Evolutionary conservation across 2,329 filamentous ascomycete genomes (phyloP), one percentile per base, ranked within the genome.

Genomic region (Elsinoe fawcettii): DNA sequence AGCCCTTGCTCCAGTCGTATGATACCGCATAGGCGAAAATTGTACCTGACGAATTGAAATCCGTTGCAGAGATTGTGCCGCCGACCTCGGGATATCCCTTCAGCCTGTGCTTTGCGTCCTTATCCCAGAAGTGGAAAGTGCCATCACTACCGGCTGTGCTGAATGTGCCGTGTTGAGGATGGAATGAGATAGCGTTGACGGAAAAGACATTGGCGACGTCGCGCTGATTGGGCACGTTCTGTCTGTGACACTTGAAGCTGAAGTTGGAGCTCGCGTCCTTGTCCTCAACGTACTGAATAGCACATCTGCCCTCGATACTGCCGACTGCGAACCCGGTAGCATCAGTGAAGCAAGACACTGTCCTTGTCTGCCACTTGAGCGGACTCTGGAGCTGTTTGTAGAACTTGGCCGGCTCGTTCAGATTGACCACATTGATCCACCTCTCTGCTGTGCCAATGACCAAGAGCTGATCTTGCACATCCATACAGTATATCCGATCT

Each of bases 1-100:
- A 96, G 14, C 93, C 93, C 77, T 99, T 97, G 75, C 87, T 90
- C 93, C 93, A 99, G 75, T 99, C 93, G 71, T 99, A 99, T 70
- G 90, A 90, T 49, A 96, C 83, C 23, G 91, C 90, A 59, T 78
- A 79, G 7, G 75, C 76, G 60, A 78, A 78, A 62, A 78, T 77
- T 62, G 70, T 85, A 55, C 93, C 93, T 58, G 79, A 86, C 65
- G 84, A 83, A 75, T 91, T 95, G 79, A 99, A 99, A n/a, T 84
- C 88, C 1, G 91, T 96, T 22, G 88, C 81, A 6, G 87, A 87
- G 74, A 99, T 99, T 66, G 87, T 89, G 58, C 91, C 91, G 59
- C 75, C 75, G 34, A 77, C 75, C 57, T 77, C 73, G 3, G 73
- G 73, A 63, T 78, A 99, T 12, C 93, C 93, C 78, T 78, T 78